Base-by-base conservation (phyloP, 2,329 filamentous ascomycete species). In the Penicillium sp. region DNA sequence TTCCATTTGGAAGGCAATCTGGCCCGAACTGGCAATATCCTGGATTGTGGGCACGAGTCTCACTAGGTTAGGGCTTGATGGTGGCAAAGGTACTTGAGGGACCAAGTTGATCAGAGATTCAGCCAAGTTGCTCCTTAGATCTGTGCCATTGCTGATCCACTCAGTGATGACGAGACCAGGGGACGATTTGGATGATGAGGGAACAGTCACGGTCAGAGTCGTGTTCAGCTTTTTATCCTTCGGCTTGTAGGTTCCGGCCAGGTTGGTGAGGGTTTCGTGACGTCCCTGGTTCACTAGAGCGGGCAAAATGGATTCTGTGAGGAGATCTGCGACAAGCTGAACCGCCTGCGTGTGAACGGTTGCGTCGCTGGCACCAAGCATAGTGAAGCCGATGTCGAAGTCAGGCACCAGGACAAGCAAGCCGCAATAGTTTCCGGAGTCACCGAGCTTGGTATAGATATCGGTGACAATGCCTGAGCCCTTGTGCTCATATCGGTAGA, bases 381-480 rank as follows among this genome's bases (percentile, higher is more conserved):
- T 60, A 1, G 64, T 67, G 50, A 78, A 74, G 0, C 77, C 76
- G 12, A 75, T 62, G 41, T 73, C 68, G 42, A 70, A 77, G 51
- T 79, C 75, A 0, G 75, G 77, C 3, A 79, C 53, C 4, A 80
- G 59, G 2, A 69, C 69, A 1, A 80, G 46, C 7, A 71, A 63
- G 1, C 68, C 66, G 15, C 67, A 68, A 52, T 76, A 79, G 30
- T 60, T 55, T 21, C 73, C 69, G 8, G 77, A 63, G 51, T 75
- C 68, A 6, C 77, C 74, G 2, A 67, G 59, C 59, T 80, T 78
- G 23, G 71, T 72, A 52, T 76, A 77, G 1, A 76, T 56, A 20
- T 65, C 57, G 1, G 60, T 64, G 18, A 65, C 51, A 0, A 58
- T 42, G 12, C 53, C 75, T 2, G 53, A 56, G 2, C 39, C 46